Percentiles rank a stretch among this genome's conserved stretches.
These are phyloP conservation scores for Cyclaneusma minus DNA, from an alignment of 2,329 filamentous ascomycete genomes.

Conservation along the genomic window DNA sequence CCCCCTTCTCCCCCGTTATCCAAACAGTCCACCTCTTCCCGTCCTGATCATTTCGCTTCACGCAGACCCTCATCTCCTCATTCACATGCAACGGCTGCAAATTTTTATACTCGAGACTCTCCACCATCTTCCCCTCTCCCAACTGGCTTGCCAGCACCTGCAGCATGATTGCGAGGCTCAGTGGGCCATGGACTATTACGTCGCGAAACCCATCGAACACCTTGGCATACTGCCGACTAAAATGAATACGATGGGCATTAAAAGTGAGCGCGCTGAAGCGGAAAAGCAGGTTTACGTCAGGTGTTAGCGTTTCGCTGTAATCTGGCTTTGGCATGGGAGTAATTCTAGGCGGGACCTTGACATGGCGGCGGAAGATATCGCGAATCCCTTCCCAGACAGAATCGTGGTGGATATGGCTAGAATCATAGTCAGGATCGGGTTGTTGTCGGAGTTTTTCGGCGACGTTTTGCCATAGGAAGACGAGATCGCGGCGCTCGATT, in stretches of 20 bases:
- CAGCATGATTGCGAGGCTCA: slow-evolving; percentile 65
- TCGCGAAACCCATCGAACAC: slow-evolving; percentile 59
- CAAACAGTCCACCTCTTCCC: slow-evolving; percentile 23
- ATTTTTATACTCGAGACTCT: slow-evolving; percentile 62
- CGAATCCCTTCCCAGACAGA: background rate
- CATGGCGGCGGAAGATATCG: slow-evolving; percentile 5
- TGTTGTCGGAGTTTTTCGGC: no score
- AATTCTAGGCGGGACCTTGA: slow-evolving; percentile 3
- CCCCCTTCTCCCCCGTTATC: no score
- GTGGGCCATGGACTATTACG: slow-evolving; percentile 74
- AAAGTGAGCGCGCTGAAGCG: slow-evolving; percentile 82
- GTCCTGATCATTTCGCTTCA: slow-evolving; percentile 28
- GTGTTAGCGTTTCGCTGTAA: slow-evolving; percentile 43
- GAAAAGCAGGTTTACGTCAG: slow-evolving; percentile 62
- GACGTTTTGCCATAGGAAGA: slow-evolving; percentile 40
- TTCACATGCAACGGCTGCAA: slow-evolving; percentile 64
- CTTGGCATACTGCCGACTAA: slow-evolving; percentile 56
- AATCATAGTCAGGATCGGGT: no score
- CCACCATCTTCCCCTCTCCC: slow-evolving; percentile 24
- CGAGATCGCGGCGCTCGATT: slow-evolving; percentile 43
- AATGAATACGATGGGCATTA: slow-evolving; percentile 85
- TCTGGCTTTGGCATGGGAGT: slow-evolving; percentile 22
- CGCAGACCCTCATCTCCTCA: slow-evolving; percentile 56
- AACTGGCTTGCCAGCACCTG: slow-evolving; percentile 41
- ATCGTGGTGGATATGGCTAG: no score